Evolutionary conservation across 108 stramenopile species (phyloP), one percentile per base, ranked within the genome.

Genomic region (Discostella stelligeroides): DNA sequence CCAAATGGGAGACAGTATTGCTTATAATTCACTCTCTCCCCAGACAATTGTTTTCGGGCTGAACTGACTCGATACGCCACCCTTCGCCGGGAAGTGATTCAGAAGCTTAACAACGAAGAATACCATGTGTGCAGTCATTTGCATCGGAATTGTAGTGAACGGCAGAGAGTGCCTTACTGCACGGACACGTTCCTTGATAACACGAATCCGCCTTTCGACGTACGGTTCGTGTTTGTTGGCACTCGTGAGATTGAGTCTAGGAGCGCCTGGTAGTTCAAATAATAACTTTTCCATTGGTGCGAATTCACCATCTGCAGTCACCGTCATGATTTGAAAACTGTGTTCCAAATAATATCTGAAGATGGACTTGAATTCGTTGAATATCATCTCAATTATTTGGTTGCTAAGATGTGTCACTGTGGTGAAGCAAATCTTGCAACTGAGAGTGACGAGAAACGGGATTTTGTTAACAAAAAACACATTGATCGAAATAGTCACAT

Each of bases 11-110:
- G n/a, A 7, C 17, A 56, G 10, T 27, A 56, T 7, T 53, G 39
- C 60, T 62, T 62, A 23, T 66, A 66, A 20, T 66, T 49, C 18
- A 66, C n/a, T 7, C 38, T 34, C 66, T 66, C 66, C 7, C 49
- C 50, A 24, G 66, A 10, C 11, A 6, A 66, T 51, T 34, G 17
- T 8, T 23, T 66, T 66, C 49, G 66, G 66, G 2, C 66, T 24
- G 6, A 9, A 56, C 7, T 30, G 29, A 20, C 18, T 50, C 18
- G 21, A 53, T 7, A 66, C 24, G 7, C 66, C 66, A 28, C 66
- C 66, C 50, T 56, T 66, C 30, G 27, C 21, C 23, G 61, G 61
- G 46, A 63, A 63, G 30, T 41, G 21, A 8, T 63, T 63, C 5
- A 63, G 38, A 5, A 41, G 21, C 41, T 63, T 63, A 14, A 41